These are phyloP conservation scores for Endocalyx cinctus DNA, from an alignment of 2,329 filamentous ascomycete genomes.

Conservation along the genomic window DNA sequence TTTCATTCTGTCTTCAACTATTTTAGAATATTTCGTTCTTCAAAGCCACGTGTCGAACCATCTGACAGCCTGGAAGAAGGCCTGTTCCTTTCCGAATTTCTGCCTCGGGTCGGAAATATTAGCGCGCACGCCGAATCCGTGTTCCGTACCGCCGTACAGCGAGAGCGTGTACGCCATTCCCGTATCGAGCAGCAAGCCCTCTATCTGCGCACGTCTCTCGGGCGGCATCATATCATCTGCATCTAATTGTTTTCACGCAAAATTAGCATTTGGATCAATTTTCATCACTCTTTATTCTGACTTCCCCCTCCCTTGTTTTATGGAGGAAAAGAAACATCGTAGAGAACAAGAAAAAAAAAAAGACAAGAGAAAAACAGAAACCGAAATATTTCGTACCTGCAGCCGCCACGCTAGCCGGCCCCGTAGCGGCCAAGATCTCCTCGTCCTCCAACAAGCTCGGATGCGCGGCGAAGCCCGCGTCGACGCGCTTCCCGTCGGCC, in stretches of 20 bases:
- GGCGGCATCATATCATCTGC: constrained; percentile 55
- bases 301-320: too few species aligned
- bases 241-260: constrained; percentile 41
- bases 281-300: too few species aligned
- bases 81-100: constrained; percentile 72
- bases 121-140: constrained; percentile 70
- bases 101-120: constrained; percentile 47
- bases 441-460: constrained; percentile 56
- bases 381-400: too few species aligned
- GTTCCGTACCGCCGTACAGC: constrained; percentile 62
- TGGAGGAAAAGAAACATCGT: too few species aligned
- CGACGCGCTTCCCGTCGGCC: constrained; percentile 44
- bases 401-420: constrained; percentile 57
- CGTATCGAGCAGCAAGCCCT: constrained; percentile 52
- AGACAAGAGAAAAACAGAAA: too few species aligned
- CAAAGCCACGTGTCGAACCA: constrained; percentile 70
- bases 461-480: constrained; percentile 60
- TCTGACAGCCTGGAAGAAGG: constrained; percentile 68
- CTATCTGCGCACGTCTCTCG: constrained; percentile 50
- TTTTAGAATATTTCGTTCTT: too few species aligned
- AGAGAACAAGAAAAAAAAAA: too few species aligned
- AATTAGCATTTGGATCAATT: too few species aligned
- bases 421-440: constrained; percentile 53
- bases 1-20: too few species aligned
- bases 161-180: constrained; percentile 61